Evolutionary conservation across 1,284 basidiomycete genomes (phyloP).

Genomic region (Cutaneotrichosporon cyanovorans): DNA sequence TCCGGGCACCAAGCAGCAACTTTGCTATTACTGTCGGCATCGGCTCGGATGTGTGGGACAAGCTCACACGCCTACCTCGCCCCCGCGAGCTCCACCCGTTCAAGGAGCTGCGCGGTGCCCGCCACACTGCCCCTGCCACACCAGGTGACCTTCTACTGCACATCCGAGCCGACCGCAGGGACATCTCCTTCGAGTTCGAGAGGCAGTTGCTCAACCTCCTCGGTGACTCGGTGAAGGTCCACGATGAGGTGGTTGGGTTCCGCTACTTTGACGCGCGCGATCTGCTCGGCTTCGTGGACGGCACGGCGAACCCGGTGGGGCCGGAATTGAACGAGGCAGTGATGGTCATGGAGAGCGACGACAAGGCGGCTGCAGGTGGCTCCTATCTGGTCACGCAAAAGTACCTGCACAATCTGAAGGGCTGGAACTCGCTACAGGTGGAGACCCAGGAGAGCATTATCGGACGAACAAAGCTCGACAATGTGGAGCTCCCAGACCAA

Average conservation of each 20-base stretch:
- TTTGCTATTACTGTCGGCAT: constrained; percentile 14
- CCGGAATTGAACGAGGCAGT: background rate
- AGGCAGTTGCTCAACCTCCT: constrained; percentile 8
- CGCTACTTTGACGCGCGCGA: constrained; percentile 20
- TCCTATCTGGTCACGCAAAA: constrained; percentile 14
- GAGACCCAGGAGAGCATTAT: constrained; percentile 14
- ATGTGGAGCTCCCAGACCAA: constrained; percentile 12
- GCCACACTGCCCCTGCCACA: constrained; percentile 11
- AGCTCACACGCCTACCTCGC: constrained; percentile 3
- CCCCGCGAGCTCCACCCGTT: constrained; percentile 13
- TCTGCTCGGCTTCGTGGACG: constrained; percentile 18
- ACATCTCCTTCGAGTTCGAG: constrained; percentile 17
- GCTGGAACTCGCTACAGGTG: constrained; percentile 7
- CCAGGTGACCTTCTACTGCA: constrained; percentile 15
- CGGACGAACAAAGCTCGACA: constrained; percentile 17
- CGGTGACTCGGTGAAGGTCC: constrained; percentile 5
- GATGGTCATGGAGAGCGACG: constrained; percentile 1
- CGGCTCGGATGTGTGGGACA: constrained; percentile 12
- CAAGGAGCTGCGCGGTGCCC: constrained; percentile 10
- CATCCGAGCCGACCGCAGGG: constrained; percentile 13
- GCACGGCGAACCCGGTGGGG: constrained; percentile 18
- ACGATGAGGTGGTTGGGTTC: constrained; percentile 11
- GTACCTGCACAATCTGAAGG: constrained; percentile 15
- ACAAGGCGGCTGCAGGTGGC: constrained; percentile 4
- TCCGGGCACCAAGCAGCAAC: constrained; percentile 5